phyloP scores from a whole-genome alignment of 1,139 yeast species.

The Hyphopichia fennica region DNA sequence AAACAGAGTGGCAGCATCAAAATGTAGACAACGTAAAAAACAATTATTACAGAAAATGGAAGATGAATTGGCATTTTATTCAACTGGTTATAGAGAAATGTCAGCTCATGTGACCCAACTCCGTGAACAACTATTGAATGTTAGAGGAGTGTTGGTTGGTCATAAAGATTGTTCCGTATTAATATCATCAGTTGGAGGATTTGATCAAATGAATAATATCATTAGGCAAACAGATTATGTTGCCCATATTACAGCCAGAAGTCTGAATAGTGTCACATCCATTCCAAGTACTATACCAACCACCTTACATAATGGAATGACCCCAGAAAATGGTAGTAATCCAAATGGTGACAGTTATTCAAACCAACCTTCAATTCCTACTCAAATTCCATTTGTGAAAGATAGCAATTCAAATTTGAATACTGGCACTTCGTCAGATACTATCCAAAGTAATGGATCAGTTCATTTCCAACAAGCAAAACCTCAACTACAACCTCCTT shows the following conservation, averaged over 20 bases:
- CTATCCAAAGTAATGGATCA: conserved; percentile 14
- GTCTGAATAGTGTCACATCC: conserved; percentile 18
- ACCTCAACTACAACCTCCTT: conserved; percentile 15
- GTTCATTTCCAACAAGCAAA: neutral
- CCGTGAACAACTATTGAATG: conserved; percentile 56
- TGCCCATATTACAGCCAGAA: conserved; percentile 21
- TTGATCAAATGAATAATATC: conserved; percentile 31
- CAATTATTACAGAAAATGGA: conserved; percentile 84
- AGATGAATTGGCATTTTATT: conserved; percentile 66
- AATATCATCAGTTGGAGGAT: conserved; percentile 38
- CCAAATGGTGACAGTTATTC: neutral
- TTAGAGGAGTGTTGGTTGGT: conserved; percentile 39
- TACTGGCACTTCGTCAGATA: conserved; percentile 12
- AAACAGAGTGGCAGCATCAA: conserved; percentile 92
- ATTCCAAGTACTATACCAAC: conserved; percentile 37
- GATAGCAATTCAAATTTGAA: conserved; percentile 4
- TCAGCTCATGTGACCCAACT: conserved; percentile 57
- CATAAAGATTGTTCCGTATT: conserved; percentile 44
- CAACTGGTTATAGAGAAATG: conserved; percentile 69
- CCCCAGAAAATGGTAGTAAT: neutral
- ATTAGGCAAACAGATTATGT: conserved; percentile 33
- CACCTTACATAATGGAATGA: conserved; percentile 18
- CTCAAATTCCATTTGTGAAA: conserved; percentile 4
- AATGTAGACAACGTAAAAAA: conserved; percentile 93
- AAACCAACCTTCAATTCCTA: conserved; percentile 4